Conservation (phyloP, 257 asterid species). For the Solanum bukasovii region DNA sequence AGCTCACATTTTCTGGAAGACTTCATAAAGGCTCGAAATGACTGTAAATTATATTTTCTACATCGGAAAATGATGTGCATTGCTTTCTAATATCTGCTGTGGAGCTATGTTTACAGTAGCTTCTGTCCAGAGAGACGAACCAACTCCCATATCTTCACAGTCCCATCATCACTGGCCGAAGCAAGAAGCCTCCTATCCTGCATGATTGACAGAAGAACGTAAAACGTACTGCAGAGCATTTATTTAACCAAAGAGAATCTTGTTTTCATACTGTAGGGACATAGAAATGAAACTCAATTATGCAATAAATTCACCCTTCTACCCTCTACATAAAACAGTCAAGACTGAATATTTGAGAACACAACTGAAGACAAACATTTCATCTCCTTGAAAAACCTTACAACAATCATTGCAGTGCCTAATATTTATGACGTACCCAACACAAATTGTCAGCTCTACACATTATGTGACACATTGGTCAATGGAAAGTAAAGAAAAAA, state of each 20-base stretch:
- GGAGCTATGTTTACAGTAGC: slow-evolving; percentile 2
- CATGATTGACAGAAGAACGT: background rate
- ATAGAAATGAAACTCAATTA: background rate
- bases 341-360: background rate
- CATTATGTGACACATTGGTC: background rate
- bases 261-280: background rate
- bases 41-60: background rate
- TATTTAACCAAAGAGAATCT: background rate
- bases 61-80: background rate
- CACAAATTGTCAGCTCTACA: background rate
- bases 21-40: background rate
- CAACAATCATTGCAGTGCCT: background rate
- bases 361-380: background rate
- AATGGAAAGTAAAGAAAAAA: background rate
- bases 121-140: slow-evolving; percentile 11
- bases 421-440: background rate
- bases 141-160: slow-evolving; percentile 81
- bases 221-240: background rate
- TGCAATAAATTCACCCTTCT: background rate
- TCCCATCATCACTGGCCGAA: slow-evolving; percentile 91
- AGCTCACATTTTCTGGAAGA: background rate
- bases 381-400: background rate
- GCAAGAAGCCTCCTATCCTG: slow-evolving; percentile 65
- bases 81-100: background rate
- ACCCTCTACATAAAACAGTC: background rate